Evolutionary conservation across 441 rosid genomes (phyloP).

Genomic region (Corymbia calophylla): DNA sequence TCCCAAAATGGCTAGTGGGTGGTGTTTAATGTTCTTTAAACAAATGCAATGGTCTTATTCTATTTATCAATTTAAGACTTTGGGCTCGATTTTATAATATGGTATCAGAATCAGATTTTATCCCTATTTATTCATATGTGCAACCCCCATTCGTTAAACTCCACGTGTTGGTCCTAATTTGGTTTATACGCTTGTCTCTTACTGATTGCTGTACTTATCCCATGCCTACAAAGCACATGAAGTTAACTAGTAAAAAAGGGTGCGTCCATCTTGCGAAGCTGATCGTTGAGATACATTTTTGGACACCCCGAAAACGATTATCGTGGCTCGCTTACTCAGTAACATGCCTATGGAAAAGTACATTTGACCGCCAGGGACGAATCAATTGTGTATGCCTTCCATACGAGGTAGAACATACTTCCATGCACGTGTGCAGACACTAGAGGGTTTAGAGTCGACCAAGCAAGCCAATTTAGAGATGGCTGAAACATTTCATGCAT

Average conservation of each 20-base stretch:
- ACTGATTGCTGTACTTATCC: background rate
- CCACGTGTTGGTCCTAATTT: background rate
- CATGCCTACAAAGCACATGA: background rate
- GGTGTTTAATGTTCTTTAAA: background rate
- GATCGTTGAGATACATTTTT: background rate
- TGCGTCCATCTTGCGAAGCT: background rate
- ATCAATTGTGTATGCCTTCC: background rate
- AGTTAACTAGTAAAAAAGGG: background rate
- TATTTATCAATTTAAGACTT: background rate
- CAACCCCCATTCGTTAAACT: background rate
- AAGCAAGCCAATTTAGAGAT: background rate
- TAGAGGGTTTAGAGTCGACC: background rate
- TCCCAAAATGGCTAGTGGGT: fast-evolving
- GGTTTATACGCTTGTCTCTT: background rate
- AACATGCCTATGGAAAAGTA: background rate
- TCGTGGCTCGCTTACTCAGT: background rate
- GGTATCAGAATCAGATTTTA: fast-evolving
- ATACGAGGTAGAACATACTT: background rate
- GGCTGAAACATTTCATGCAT: background rate
- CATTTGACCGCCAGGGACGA: background rate
- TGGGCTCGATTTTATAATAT: background rate
- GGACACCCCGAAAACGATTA: background rate
- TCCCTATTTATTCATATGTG: background rate
- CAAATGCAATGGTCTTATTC: background rate
- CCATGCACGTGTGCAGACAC: background rate